Base-by-base conservation (phyloP, 768 basidiomycete species). In the Paxillus ammoniavirescens region DNA sequence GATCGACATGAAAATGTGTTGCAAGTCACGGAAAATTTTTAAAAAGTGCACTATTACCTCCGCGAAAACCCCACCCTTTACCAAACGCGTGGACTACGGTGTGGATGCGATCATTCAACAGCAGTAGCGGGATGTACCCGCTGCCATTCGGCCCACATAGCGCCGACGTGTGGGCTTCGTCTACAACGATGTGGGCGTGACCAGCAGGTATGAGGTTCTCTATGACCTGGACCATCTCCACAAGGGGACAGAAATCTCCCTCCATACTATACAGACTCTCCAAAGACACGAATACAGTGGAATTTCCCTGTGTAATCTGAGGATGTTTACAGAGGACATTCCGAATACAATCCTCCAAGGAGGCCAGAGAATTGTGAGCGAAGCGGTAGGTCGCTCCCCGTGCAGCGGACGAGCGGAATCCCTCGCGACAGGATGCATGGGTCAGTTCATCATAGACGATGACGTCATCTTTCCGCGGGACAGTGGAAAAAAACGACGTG, bases 181-280 rank as follows among this genome's bases (percentile, higher is more conserved):
- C 83, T 7, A 83, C 70, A 5, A 83, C 64, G 31, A 84, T 67
- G 65, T 75, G 75, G 31, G 65, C 72, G 44, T 68, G 69, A 7
- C 68, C 72, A 5, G 50, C 47, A 4, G 77, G 77, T 3, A 80
- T 61, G 0, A 68, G 54, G 2, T 61, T 51, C 23, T 81, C 70
- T 18, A 79, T 54, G 1, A 74, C 42, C 12, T 67, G 65, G 33
- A 79, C 69, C 12, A 83, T 73, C 38, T 72, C 72, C 2, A 49
- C 53, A 8, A 85, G 61, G 4, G 80, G 82, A 4, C 73, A 71
- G 35, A 82, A 71, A 56, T 81, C 78, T 5, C 83, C 83, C 42
- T 84, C 82, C 82, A 84, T 83, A 55, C 79, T 81, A 63, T 85
- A 84, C 15, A 83, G 64, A 10, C 73, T 73, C 67, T 84, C 83